These are phyloP conservation scores for Metschnikowia peoriensis DNA, from an alignment of 805 yeast species.

Conservation along the genomic window DNA sequence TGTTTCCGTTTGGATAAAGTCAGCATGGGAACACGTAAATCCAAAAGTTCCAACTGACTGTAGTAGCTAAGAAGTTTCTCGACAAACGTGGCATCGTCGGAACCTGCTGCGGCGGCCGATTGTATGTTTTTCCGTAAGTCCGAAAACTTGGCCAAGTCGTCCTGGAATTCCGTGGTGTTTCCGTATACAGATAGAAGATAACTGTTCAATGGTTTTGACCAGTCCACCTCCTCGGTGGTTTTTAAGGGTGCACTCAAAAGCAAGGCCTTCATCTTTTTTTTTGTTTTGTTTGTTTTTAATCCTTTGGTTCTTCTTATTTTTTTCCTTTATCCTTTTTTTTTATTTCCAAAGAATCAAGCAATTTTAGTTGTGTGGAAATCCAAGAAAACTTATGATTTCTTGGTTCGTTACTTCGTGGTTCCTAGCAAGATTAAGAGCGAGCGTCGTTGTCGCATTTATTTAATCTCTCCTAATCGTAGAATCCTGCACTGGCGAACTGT, in stretches of 20 bases:
- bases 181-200: slow-evolving; percentile 68
- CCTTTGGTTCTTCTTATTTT: not conserved
- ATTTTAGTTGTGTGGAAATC: no score
- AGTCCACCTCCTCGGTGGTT: slow-evolving; percentile 58
- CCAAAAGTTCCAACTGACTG: slow-evolving; percentile 77
- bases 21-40: slow-evolving; percentile 68
- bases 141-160: slow-evolving; percentile 54
- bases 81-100: slow-evolving; percentile 44
- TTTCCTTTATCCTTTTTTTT: not conserved
- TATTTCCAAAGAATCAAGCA: not conserved
- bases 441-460: not conserved
- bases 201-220: slow-evolving; percentile 58
- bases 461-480: not conserved
- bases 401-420: no score
- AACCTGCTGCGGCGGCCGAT: slow-evolving; percentile 49
- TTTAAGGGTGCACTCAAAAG: slow-evolving; percentile 29
- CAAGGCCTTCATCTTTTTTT: slow-evolving; percentile 16
- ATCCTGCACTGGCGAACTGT: not conserved
- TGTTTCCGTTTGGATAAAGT: slow-evolving; percentile 44
- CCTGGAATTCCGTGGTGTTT: slow-evolving; percentile 50
- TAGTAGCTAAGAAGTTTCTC: slow-evolving; percentile 66
- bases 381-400: no score
- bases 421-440: not conserved
- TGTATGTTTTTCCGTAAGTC: slow-evolving; percentile 45
- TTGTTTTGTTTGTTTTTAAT: not conserved